Percentiles rank a stretch among this genome's conserved stretches.
These are phyloP conservation scores for Suillus sp. DNA, from an alignment of 768 basidiomycete species.

Conservation along the genomic window DNA sequence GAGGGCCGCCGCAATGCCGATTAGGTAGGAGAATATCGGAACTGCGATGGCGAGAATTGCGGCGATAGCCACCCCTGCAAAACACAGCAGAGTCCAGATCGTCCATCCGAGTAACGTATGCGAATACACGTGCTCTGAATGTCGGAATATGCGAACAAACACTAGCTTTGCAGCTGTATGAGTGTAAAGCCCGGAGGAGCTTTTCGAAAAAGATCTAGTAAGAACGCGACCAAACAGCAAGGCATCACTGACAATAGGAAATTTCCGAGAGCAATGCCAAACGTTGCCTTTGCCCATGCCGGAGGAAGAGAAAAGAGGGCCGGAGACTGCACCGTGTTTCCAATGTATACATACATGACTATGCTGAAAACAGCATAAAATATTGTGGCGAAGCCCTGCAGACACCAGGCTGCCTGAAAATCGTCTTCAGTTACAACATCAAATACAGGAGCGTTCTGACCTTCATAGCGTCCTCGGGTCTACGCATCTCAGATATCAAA, in stretches of 20 bases:
- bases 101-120: slow-evolving; percentile 55
- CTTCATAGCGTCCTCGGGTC: slow-evolving; percentile 58
- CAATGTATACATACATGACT: slow-evolving; percentile 49
- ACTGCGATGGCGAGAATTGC: slow-evolving; percentile 53
- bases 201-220: slow-evolving; percentile 19
- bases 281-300: slow-evolving; percentile 51
- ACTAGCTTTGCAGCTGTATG: slow-evolving; percentile 58
- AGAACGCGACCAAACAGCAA: not conserved
- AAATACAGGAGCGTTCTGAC: slow-evolving; percentile 25
- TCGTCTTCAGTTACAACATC: not conserved
- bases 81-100: slow-evolving; percentile 47
- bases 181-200: slow-evolving; percentile 47
- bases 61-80: slow-evolving; percentile 36
- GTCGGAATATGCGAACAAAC: slow-evolving; percentile 53
- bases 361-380: slow-evolving; percentile 53
- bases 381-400: slow-evolving; percentile 53
- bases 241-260: slow-evolving; percentile 46
- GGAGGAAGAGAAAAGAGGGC: slow-evolving; percentile 50
- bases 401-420: slow-evolving; percentile 50
- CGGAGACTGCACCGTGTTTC: slow-evolving; percentile 48
- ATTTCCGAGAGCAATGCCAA: slow-evolving; percentile 51
- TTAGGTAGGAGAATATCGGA: slow-evolving; percentile 57
- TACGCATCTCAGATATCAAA: slow-evolving; percentile 57
- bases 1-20: slow-evolving; percentile 53
- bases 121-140: slow-evolving; percentile 48